Conservation (phyloP, 208 protist genomes). For the Acanthamoeba sp. region DNA sequence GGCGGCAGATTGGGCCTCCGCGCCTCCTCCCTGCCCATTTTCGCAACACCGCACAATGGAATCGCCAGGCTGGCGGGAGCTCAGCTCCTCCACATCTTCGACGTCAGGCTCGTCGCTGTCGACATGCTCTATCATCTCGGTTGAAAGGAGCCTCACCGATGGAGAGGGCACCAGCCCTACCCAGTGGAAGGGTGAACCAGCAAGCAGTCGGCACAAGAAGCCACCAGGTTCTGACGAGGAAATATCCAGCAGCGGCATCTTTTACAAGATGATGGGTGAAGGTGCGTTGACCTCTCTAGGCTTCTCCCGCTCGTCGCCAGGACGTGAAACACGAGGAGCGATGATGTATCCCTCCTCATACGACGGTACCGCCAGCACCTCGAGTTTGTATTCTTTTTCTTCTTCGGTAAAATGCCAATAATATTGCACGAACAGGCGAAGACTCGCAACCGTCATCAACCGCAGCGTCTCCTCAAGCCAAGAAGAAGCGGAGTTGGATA, state of each 20-base stretch:
- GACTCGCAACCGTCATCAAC: background rate
- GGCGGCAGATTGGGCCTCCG: background rate
- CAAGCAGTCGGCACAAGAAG: background rate
- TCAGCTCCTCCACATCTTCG: background rate
- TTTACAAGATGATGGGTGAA: constrained; percentile 71
- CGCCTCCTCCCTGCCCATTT: background rate
- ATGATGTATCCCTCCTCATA: background rate
- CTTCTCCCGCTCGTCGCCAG: background rate
- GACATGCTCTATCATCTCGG: background rate
- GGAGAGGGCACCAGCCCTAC: background rate
- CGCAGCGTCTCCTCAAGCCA: background rate
- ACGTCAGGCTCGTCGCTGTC: background rate
- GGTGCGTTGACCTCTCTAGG: constrained; percentile 27
- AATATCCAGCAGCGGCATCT: constrained; percentile 63
- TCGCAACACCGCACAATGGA: background rate
- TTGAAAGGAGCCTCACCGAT: background rate
- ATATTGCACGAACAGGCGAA: background rate
- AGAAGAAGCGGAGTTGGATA: constrained; percentile 73
- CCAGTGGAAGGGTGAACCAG: background rate
- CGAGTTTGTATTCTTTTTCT: background rate
- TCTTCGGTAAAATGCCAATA: background rate
- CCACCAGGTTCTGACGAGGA: background rate
- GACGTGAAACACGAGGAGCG: background rate
- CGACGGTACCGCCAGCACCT: background rate
- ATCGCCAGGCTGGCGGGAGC: background rate